Base-by-base conservation (phyloP, 495 filamentous ascomycete species). In the Pseudoneurospora amorphoporcata region DNA sequence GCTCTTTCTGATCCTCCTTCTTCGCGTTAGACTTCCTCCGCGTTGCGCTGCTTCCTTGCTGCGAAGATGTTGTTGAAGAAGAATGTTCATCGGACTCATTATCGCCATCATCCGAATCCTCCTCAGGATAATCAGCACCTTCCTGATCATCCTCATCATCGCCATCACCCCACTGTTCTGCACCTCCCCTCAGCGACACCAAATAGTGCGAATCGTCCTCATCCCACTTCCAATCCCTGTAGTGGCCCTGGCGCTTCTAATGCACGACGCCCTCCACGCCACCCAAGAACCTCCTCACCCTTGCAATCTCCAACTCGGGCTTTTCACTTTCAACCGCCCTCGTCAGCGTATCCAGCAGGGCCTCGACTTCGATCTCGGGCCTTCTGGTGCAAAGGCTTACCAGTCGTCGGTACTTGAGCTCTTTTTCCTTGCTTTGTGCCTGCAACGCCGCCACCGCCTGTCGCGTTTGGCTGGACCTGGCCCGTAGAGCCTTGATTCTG, bases 241-340 rank as follows among this genome's bases (percentile, higher is more conserved):
- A 38, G 39, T 41, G 17, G 17, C 37, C 39, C 23, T 29, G 53
- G 53, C 53, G 53, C 53, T 35, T 65, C 77, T 71, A 83, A 72
- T 82, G 77, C 69, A 79, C 81, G 1, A 81, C 78, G 8, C 80
- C 80, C 68, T 92, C 91, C 12, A 94, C 90, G 71, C 90, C 90
- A 35, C 88, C 87, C 73, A 95, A 79, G 77, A 95, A 94, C 68
- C 92, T 87, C 77, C 88, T 83, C 37, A 94, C 89, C 39, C 92
- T 82, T 29, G 86, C 86, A 35, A 92, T 85, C 76, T 94, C 92
- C 4, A 91, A 83, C 61, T 90, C 90, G 4, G 86, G 87, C 53
- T 85, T 84, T 76, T 95, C 92, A 75, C 90, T 92, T 79, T 93
- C 90, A 9, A 95, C 89, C 16, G 92, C 92, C 68, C 84, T 80